phyloP scores from a whole-genome alignment of 176 grass and related monocot genomes.

The Musa troglodytarum region DNA sequence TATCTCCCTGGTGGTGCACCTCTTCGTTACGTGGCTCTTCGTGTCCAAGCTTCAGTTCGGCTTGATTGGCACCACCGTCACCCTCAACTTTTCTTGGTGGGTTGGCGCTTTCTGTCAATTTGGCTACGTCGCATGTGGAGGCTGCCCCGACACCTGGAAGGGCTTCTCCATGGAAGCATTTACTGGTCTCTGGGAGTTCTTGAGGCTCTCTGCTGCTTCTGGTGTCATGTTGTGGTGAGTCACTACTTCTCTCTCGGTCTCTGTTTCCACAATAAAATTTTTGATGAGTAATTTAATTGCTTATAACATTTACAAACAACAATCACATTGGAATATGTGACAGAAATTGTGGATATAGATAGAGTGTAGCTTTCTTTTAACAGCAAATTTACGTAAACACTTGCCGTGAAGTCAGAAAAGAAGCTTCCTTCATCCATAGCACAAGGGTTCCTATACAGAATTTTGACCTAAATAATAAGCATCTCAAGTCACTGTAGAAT shows the following conservation, averaged over 20 bases:
- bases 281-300: too few species aligned
- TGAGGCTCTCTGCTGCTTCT: constrained; percentile 66
- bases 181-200: constrained; percentile 64
- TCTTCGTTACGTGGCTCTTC: constrained; percentile 69
- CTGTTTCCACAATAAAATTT: background rate
- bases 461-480: too few species aligned
- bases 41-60: constrained; percentile 47
- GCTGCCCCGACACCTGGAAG: constrained; percentile 74
- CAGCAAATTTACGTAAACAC: too few species aligned
- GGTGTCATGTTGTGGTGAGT: constrained; percentile 87
- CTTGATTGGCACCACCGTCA: constrained; percentile 56
- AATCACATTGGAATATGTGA: too few species aligned
- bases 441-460: too few species aligned
- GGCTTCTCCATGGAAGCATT: constrained; percentile 83
- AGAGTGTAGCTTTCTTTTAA: too few species aligned
- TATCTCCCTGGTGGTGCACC: constrained; percentile 42
- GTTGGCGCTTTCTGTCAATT: constrained; percentile 34
- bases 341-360: too few species aligned
- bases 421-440: too few species aligned
- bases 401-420: too few species aligned
- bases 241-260: background rate
- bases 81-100: constrained; percentile 98
- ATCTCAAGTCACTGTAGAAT: too few species aligned
- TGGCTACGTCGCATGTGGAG: constrained; percentile 45
- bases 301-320: too few species aligned